Base-by-base conservation (phyloP, 1,139 yeast species). In the Geotrichum candidum region DNA sequence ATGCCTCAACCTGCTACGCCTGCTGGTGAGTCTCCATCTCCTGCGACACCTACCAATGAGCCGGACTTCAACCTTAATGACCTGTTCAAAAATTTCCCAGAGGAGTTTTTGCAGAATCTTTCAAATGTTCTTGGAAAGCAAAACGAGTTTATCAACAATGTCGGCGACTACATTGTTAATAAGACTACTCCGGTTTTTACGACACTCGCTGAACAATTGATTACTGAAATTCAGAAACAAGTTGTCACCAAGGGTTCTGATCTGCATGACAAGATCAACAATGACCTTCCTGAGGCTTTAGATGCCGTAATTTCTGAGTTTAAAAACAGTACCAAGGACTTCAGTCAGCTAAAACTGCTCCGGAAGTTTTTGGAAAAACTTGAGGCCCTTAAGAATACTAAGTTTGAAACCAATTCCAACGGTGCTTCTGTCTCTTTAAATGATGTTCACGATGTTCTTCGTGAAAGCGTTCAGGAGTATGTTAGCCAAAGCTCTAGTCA, bases 111-210 rank as follows among this genome's bases (percentile, higher is more conserved):
- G 13, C 45, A 51, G 33, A 54, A 46, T 23, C 23, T 54, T 10
- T 22, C 60, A 29, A 31, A 35, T 9, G 15, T 57, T 18, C 31
- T 57, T 27, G 56, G 61, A 25, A 58, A 51, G 48, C 51, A 50
- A n/a, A 23, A 27, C n/a, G 61, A 59, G 13, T 55, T 55, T 23
- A 35, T 59, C 13, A 51, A 51, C 53, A 41, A 45, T 33, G 25
- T 59, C 29, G 58, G 61, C 11, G 56, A 55, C 50, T 50, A 51
- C 38, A n/a, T 59, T 25, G 38, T 56, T 15, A 38, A 53, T 15
- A 55, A 48, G 11, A 22, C 52, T 13, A 55, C 46, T 22, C 53
- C 58, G 41, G 51, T 55, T 29, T 38, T 55, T 2, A 35, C 56
- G 11, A 31, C 52, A 3, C 31, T 55, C 2, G 61, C 48, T 7